These are phyloP conservation scores for Fagus sylvatica DNA, from an alignment of 306 rosid genomes.

Conservation along the genomic window DNA sequence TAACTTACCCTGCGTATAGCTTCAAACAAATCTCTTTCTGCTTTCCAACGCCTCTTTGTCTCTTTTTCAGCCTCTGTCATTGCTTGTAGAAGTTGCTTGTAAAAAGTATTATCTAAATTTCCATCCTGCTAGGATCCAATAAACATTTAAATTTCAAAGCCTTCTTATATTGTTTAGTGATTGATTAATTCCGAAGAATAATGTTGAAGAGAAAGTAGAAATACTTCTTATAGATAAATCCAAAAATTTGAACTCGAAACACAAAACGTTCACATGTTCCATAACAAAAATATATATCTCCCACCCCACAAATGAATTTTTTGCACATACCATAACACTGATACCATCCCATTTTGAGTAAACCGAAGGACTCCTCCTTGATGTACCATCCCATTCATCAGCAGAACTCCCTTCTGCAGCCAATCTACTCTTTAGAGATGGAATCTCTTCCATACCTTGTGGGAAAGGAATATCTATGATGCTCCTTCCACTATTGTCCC, in stretches of 20 bases:
- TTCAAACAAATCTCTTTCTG: not conserved
- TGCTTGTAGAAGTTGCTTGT: not conserved
- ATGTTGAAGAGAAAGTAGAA: no score
- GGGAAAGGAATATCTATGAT: not conserved
- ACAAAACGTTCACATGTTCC: no score
- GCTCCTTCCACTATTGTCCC: not conserved
- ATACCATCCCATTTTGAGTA: not conserved
- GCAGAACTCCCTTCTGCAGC: constrained; percentile 22
- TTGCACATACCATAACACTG: not conserved
- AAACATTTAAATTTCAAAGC: not conserved
- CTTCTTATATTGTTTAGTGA: not conserved
- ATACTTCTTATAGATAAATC: no score
- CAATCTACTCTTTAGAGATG: constrained; percentile 25
- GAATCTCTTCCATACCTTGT: constrained; percentile 9
- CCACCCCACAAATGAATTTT: not conserved
- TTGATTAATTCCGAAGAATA: not conserved
- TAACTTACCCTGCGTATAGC: not conserved
- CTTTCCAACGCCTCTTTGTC: not conserved
- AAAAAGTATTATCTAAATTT: not conserved
- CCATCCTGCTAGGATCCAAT: not conserved
- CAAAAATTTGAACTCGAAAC: no score
- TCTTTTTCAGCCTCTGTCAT: not conserved
- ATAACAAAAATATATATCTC: no score
- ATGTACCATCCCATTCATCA: constrained; percentile 7
- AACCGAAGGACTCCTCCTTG: constrained; percentile 11